These are phyloP conservation scores for Linum trigynum DNA, from an alignment of 345 rosid genomes.

Conservation along the genomic window DNA sequence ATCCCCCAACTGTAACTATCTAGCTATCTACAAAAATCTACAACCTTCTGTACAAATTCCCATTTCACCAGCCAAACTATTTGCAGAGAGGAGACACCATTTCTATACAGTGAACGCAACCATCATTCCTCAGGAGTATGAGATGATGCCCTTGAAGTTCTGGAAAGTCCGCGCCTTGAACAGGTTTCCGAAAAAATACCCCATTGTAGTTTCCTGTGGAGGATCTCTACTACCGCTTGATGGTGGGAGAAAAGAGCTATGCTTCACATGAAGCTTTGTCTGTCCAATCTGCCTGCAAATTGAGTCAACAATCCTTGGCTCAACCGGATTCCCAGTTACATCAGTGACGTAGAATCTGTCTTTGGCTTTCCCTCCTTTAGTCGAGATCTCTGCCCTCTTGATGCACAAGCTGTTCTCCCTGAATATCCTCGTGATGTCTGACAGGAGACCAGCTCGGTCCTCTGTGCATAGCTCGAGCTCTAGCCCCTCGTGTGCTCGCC, in stretches of 20 bases:
- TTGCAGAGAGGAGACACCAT: neutral
- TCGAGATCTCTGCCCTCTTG: constrained; percentile 48
- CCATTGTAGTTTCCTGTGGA: constrained; percentile 26
- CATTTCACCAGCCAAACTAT: too few species aligned
- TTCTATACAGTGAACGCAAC: constrained; percentile 3
- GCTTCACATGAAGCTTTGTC: constrained; percentile 33
- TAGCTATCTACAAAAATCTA: too few species aligned
- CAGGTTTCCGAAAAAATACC: constrained; percentile 39
- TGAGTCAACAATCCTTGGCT: constrained; percentile 37
- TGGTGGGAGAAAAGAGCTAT: constrained; percentile 18
- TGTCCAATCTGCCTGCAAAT: constrained; percentile 41
- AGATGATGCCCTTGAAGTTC: constrained; percentile 37
- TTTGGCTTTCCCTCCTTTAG: constrained; percentile 36
- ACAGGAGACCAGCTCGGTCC: constrained; percentile 42
- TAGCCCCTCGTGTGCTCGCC: constrained; percentile 47
- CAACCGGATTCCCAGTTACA: constrained; percentile 38
- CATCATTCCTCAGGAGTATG: constrained; percentile 20
- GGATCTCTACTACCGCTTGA: constrained; percentile 6
- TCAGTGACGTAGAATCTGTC: constrained; percentile 49
- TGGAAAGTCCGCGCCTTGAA: constrained; percentile 39
- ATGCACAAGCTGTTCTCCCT: constrained; percentile 45
- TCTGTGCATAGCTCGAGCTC: constrained; percentile 42
- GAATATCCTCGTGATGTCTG: constrained; percentile 49
- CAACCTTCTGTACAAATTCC: too few species aligned
- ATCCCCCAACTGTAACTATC: too few species aligned